Evolutionary conservation across 257 asterid species (phyloP), one percentile per base, ranked within the genome.

Genomic region (Solanum lignicaule): DNA sequence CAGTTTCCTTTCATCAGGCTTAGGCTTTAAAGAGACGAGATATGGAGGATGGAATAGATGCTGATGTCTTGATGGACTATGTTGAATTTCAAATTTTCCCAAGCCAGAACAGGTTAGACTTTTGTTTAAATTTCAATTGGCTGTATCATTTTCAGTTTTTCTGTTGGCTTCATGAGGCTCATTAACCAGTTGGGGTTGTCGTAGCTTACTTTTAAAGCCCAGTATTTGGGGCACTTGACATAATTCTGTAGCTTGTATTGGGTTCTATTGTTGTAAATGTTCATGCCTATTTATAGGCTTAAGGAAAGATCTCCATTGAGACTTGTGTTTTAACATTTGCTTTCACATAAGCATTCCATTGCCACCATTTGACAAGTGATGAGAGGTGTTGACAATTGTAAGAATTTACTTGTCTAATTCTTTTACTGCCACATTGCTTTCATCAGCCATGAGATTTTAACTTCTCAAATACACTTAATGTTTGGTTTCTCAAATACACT

Each of bases 51-150:
- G 89, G 83, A 12, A 88, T 92, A 29, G 95, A 90, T 85, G 90
- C 95, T 86, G 85, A 87, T 68, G 85, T 73, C 46, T 91, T 90
- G 20, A 92, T 95, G 72, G 98, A 94, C 89, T 93, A 86, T 91
- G 92, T 94, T n/a, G 99, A 97, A 89, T 95, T 97, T 83, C 96
- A 90, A 88, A 91, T 93, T 87, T 89, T 90, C 68, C 98, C 98
- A 6, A 91, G 92, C 88, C 95, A 88, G 89, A 94, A 92, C 90
- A 97, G 99, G 99, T 97, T 35, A 86, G 65, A 38, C 52, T 88
- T 88, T 82, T 46, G 55, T 21, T 21, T 23, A 48, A 83, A 18
- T 8, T 72, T 62, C 79, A 65, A 76, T 39, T 73, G 23, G 41
- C 39, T 41, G 10, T 36, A 25, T 85, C 58, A 82, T 29, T 82